Evolutionary conservation across 257 asterid genomes (phyloP), one percentile per base, ranked within the genome.

Genomic region (Ajuga chamaepitys): DNA sequence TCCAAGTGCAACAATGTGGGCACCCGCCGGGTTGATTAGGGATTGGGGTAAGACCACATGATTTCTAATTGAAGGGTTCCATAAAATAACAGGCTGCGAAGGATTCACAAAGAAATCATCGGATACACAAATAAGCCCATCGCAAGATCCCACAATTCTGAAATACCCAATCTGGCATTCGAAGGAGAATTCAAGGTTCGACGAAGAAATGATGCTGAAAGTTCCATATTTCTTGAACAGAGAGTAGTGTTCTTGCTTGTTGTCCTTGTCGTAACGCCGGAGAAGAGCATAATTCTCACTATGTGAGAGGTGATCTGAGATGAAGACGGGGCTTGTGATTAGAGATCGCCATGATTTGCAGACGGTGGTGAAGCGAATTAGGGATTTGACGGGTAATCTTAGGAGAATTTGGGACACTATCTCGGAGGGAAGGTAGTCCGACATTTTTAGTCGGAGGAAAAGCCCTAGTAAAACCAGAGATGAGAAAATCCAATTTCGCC

Each of bases 41-140:
- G 91, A 72, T 0, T 30, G 56, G 6, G 88, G 90, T 9, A 78
- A 54, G 22, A 62, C 38, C 16, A 72, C 46, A 20, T 40, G 68
- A 54, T 71, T 83, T 14, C 72, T 77, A 30, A 83, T 71, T 6
- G 71, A 72, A 13, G 95, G 94, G 17, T 88, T 88, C 91, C 87
- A 85, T 2, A 88, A 18, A 9, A 75, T 44, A 11, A 77, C 25
- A 10, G 64, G 70, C 4, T 13, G 32, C 9, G 66, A 56, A 24
- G 74, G 58, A 25, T 38, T 35, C n/a, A 62, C 51, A 62, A 75
- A 73, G 53, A 67, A 64, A 70, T 85, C 88, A 32, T 85, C 81
- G 12, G 71, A 76, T 25, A 83, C 76, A 57, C 88, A 87, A 1
- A 87, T 52, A 8, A 87, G 66, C 22, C 95, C 96, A 12, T 79